Evolutionary conservation across 163 green algal genomes (phyloP).

Genomic region (Chlamydomonas reinhardtii): DNA sequence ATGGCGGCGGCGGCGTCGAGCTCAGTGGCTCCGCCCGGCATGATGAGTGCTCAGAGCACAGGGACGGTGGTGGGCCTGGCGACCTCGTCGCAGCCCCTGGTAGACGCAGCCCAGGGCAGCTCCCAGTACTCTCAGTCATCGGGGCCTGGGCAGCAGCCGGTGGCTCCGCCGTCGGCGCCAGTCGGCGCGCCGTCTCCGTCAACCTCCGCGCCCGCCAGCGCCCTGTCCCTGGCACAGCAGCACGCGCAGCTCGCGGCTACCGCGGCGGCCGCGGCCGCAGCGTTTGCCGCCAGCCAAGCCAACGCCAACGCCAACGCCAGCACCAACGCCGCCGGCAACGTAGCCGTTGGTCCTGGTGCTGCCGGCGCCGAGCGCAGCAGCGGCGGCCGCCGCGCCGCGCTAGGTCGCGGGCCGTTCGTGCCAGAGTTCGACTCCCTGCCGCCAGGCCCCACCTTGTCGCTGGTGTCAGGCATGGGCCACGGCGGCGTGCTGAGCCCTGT

Average conservation of each 20-base stretch:
- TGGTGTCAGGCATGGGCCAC: not conserved
- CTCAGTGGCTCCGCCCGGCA: no score
- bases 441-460: not conserved
- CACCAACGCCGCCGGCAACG: no score
- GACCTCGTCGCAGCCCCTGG: not conserved
- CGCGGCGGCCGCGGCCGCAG: not conserved
- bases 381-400: no score
- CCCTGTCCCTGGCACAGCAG: not conserved
- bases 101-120: not conserved
- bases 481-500: slow-evolving; percentile 4
- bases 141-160: not conserved
- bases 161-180: not conserved
- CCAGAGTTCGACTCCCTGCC: not conserved
- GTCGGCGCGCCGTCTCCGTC: not conserved
- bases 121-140: not conserved
- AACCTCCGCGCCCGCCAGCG: no score
- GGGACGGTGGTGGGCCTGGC: no score
- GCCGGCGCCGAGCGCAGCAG: not conserved
- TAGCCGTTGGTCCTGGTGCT: no score
- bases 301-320: not conserved
- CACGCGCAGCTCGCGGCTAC: slow-evolving; percentile 18
- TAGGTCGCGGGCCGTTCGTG: no score
- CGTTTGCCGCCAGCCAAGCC: slow-evolving; percentile 9
- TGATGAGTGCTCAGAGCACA: not conserved
- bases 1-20: no score